Percentiles rank a stretch among this genome's conserved stretches.
Evolutionary conservation across 2,329 filamentous ascomycete species (phyloP).

Genomic region (Colletotrichum sp.): DNA sequence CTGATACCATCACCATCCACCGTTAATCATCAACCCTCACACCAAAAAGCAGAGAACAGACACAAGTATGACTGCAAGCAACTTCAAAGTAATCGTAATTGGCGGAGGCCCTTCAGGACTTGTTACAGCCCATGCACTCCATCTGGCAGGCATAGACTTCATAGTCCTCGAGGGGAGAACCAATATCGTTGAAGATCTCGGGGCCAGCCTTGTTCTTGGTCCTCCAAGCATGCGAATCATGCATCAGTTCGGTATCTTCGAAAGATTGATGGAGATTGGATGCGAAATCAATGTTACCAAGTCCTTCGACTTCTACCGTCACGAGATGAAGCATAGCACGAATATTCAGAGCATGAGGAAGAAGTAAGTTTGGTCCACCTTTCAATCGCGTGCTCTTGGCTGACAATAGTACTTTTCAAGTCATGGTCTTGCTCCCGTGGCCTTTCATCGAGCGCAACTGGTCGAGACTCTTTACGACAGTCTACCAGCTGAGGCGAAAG

Average conservation of each 20-base stretch:
- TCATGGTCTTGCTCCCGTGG: conserved; percentile 27
- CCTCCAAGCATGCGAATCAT: conserved; percentile 30
- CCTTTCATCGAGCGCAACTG: conserved; percentile 39
- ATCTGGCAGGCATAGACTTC: conserved; percentile 36
- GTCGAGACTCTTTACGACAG: conserved; percentile 34
- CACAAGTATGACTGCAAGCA: conserved; percentile 28
- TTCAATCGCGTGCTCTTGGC: background rate
- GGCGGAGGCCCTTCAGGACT: conserved; percentile 35
- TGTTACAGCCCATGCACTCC: conserved; percentile 32
- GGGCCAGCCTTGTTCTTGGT: conserved; percentile 31
- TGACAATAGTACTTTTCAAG: background rate
- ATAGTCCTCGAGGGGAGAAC: conserved; percentile 34
- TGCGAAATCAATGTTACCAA: background rate
- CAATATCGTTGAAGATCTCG: conserved; percentile 27
- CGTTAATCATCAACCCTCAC: background rate
- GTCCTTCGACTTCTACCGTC: background rate
- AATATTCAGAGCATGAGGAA: background rate
- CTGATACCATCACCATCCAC: background rate
- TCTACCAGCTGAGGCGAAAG: conserved; percentile 29
- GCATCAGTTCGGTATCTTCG: conserved; percentile 33
- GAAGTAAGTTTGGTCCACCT: background rate
- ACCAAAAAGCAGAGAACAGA: background rate
- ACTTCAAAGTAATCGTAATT: conserved; percentile 32
- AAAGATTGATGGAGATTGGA: background rate
- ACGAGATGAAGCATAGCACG: background rate